phyloP scores from a whole-genome alignment of 225 moss, liverwort and hornwort species.

The Pseudoscleropodium purum region DNA sequence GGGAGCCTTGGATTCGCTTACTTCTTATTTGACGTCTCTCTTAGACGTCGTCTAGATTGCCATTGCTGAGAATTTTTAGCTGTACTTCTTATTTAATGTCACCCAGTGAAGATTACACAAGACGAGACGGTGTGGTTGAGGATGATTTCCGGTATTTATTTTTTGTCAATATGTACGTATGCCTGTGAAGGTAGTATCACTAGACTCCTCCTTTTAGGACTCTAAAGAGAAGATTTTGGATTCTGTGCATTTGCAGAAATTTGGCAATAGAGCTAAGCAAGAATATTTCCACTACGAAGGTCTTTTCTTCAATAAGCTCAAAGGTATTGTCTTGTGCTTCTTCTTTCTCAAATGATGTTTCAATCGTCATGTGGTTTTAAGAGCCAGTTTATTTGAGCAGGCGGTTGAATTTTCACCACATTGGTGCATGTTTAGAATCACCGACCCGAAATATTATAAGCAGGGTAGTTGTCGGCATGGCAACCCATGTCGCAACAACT shows the following conservation, averaged over 20 bases:
- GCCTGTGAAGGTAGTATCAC: background rate
- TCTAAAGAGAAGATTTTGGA: constrained; percentile 1
- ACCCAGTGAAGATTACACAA: background rate
- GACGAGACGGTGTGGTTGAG: background rate
- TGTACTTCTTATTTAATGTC: background rate
- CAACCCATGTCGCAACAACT: background rate
- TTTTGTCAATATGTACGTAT: background rate
- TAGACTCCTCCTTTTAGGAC: background rate
- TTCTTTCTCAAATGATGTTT: background rate
- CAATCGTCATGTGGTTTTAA: background rate
- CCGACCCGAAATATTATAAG: background rate
- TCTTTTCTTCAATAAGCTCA: constrained; percentile 74
- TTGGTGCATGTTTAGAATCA: background rate
- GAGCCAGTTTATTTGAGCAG: background rate
- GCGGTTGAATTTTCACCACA: background rate
- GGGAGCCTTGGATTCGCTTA: background rate
- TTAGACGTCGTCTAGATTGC: background rate
- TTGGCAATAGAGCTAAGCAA: constrained; percentile 34
- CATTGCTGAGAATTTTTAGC: background rate
- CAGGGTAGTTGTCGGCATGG: background rate
- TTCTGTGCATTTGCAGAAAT: constrained; percentile 40
- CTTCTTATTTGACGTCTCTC: background rate
- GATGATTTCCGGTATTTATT: background rate
- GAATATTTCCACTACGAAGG: constrained; percentile 72
- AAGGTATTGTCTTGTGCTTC: constrained; percentile 35